Evolutionary conservation across 2,329 filamentous ascomycete species (phyloP), one percentile per base, ranked within the genome.

Genomic region (Arthrocladium fulminans): DNA sequence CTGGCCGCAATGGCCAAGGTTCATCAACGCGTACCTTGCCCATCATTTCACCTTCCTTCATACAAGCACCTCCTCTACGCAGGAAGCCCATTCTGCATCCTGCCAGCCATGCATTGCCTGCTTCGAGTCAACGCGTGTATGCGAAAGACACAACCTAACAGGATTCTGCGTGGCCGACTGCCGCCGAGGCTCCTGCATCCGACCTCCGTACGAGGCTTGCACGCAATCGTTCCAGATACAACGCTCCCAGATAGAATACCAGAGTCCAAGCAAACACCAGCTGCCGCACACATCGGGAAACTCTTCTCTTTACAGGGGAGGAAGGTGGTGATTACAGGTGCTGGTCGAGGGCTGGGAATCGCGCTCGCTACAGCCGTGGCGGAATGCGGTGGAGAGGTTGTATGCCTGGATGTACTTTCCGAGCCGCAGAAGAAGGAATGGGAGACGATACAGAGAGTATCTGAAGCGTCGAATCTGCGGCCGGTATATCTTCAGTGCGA

Each of bases 331-430:
- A 73, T 77, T 35, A 77, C 75, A 1, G 74, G 74, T 5, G 74
- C 70, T 35, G 73, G 67, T 7, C 69, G 73, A 13, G 73, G 74
- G 12, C 63, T 77, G 1, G 74, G 74, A 12, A 70, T 76, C 34
- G 70, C 68, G 15, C 65, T 77, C 12, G 69, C 74, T 3, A 63
- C 64, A 23, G 74, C 72, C 2, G 64, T 76, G 2, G 57, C 73
- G 39, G 73, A 76, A 54, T 70, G 72, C 12, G 71, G 73, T 13
- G 73, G 69, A 25, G 65, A 72, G 55, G 73, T 71, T 38, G 71
- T 69, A 5, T 74, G 71, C 51, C 59, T 76, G 10, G 73, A 76
- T 51, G 65, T 74, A 17, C 62, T 72, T 8, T 54, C 65, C 0
- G 53, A 20, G 61, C 63, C 39, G 59, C 58, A n/a, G 15, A 20